Evolutionary conservation across 129 eudicot species (phyloP).

Genomic region (Flaveria brownii): DNA sequence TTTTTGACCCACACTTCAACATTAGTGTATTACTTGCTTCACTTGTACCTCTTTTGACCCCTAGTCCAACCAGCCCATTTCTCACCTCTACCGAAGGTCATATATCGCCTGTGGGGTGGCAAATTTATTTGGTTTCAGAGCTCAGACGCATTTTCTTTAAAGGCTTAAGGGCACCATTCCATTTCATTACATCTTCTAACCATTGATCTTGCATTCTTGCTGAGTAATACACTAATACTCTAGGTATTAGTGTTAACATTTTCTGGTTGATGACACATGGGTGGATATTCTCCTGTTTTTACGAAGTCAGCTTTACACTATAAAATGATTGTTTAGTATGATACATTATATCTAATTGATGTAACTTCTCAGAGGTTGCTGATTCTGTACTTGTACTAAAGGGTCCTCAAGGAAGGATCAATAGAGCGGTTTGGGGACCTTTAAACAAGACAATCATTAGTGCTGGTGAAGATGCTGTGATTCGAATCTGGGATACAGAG

Average conservation of each 20-base stretch:
- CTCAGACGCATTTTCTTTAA: neutral
- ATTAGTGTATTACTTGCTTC: neutral
- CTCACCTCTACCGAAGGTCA: neutral
- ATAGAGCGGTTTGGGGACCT: slow-evolving; percentile 97
- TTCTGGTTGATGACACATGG: neutral
- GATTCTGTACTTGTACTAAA: slow-evolving; percentile 67
- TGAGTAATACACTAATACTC: too few species aligned
- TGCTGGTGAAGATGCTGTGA: slow-evolving; percentile 82
- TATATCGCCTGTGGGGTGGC: neutral
- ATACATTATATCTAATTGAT: slow-evolving; percentile 7
- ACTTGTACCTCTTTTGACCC: neutral
- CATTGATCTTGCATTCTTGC: neutral
- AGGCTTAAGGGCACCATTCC: neutral
- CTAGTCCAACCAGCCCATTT: neutral
- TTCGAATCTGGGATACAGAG: slow-evolving; percentile 95
- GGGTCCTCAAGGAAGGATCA: slow-evolving; percentile 87
- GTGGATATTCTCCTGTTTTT: neutral
- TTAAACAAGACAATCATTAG: slow-evolving; percentile 76
- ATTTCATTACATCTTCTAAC: neutral
- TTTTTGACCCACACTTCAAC: neutral
- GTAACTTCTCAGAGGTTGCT: slow-evolving; percentile 55
- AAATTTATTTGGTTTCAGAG: neutral
- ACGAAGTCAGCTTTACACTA: neutral
- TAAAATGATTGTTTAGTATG: neutral
- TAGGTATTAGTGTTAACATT: neutral